Evolutionary conservation across 495 filamentous ascomycete species (phyloP).

Genomic region (Lophiostoma macrostomum): DNA sequence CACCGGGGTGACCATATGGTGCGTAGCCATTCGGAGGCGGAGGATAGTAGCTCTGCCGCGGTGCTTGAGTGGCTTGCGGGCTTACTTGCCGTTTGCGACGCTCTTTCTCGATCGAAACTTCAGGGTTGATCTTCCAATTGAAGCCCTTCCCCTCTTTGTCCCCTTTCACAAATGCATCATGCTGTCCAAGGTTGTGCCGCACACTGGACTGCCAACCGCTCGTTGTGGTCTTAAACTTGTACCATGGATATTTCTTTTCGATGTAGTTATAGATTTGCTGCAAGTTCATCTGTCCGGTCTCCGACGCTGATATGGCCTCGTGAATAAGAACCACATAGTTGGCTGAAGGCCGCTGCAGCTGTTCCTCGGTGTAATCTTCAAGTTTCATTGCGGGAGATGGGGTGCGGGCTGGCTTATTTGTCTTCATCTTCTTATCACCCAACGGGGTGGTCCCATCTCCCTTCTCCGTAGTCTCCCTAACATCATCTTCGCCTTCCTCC

Average conservation of each 20-base stretch:
- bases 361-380: slow-evolving; percentile 75
- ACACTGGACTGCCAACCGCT: slow-evolving; percentile 97
- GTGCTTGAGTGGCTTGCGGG: slow-evolving; percentile 18
- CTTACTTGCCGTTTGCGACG: slow-evolving; percentile 37
- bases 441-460: slow-evolving; percentile 38
- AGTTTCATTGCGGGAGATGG: slow-evolving; percentile 71
- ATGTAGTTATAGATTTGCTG: slow-evolving; percentile 93
- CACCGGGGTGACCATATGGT: slow-evolving; percentile 15
- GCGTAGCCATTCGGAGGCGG: slow-evolving; percentile 13
- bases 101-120: slow-evolving; percentile 40
- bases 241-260: slow-evolving; percentile 84
- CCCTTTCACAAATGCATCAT: slow-evolving; percentile 81
- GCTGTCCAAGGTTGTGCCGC: slow-evolving; percentile 88
- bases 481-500: slow-evolving; percentile 18
- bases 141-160: slow-evolving; percentile 51
- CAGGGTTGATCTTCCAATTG: slow-evolving; percentile 39
- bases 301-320: slow-evolving; percentile 75
- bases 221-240: slow-evolving; percentile 73
- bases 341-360: slow-evolving; percentile 76
- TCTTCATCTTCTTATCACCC: slow-evolving; percentile 60
- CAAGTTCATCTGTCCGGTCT: slow-evolving; percentile 68
- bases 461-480: slow-evolving; percentile 19
- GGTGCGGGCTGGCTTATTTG: slow-evolving; percentile 60
- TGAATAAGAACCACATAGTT: slow-evolving; percentile 92
- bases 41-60: slow-evolving; percentile 23